Base-by-base conservation (phyloP, 2,329 filamentous ascomycete genomes). In the Penicillium psychrosexuale region DNA sequence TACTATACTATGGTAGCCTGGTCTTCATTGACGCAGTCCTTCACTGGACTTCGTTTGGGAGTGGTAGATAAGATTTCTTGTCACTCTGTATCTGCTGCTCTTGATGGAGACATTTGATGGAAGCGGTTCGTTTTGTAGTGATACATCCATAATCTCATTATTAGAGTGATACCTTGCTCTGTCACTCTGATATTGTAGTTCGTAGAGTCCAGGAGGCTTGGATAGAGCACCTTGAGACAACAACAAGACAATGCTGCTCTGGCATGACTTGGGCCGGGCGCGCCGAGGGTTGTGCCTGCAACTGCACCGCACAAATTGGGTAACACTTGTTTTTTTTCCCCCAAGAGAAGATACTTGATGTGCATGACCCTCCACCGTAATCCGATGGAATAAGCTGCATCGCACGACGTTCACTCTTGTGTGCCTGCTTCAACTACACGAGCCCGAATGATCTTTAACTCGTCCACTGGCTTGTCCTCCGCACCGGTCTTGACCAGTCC, bases 31-130 rank as follows among this genome's bases (percentile, higher is more conserved):
- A 48, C 58, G 66, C 56, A 59, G 61, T 57, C 67, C 72, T 75
- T 74, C 71, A 74, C 58, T 75, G 68, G 66, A 66, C 60, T 66
- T 73, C 63, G 59, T 67, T 69, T 70, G 69, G 78, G 82, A 80
- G 85, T 82, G 85, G 81, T 72, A 89, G 84, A 89, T 76, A 64
- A 74, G 83, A 75, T 66, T 66, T 51, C 47, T 59, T 69, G 73
- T 83, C 87, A 80, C 84, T 86, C 86, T 86, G 88, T 91, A 91
- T 91, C 88, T 91, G 86, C 88, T 89, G 85, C 87, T 86, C 86
- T 89, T 82, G 87, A 91, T 86, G 75, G 66, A 64, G 58, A 70
- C 75, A 78, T 80, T 80, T 90, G 88, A 90, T 83, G 84, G 85
- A 85, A 77, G 87, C 85, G 80, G 88, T 87, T 91, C 88, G 88